Conservation (phyloP, 352 stramenopile species). For the Pythium brassicae region DNA sequence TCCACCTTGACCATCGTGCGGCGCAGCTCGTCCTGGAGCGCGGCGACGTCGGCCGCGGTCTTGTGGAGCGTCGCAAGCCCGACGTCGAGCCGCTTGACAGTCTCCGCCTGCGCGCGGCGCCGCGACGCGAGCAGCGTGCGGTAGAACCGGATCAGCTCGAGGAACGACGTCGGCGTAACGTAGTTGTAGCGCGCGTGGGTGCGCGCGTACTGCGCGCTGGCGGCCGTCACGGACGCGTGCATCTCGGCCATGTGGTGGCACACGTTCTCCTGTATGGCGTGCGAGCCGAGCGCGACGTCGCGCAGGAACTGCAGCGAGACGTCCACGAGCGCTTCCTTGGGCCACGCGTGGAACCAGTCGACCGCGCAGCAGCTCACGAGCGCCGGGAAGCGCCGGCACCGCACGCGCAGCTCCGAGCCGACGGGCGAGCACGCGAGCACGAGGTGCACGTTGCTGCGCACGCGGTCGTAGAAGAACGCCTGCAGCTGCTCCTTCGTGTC, state of each 20-base stretch:
- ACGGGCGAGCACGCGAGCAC: conserved; percentile 87
- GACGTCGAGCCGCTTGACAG: conserved; percentile 82
- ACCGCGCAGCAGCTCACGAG: conserved; percentile 74
- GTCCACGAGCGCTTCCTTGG: conserved; percentile 82
- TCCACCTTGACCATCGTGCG: conserved; percentile 90
- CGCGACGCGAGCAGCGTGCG: conserved; percentile 68
- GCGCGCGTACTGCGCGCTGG: conserved; percentile 73
- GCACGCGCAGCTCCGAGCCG: conserved; percentile 58
- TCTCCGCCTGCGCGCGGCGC: conserved; percentile 41
- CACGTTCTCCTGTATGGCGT: conserved; percentile 87
- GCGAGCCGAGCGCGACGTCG: conserved; percentile 55
- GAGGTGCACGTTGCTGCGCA: conserved; percentile 84
- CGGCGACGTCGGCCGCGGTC: conserved; percentile 71
- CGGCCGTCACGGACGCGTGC: conserved; percentile 80
- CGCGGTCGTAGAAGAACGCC: conserved; percentile 87
- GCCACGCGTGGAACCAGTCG: conserved; percentile 91
- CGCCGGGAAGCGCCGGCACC: conserved; percentile 77
- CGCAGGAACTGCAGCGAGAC: conserved; percentile 86
- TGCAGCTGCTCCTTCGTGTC: conserved; percentile 90
- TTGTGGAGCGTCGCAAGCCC: conserved; percentile 83
- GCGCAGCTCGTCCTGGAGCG: conserved; percentile 81
- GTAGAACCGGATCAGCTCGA: conserved; percentile 92
- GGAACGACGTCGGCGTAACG: conserved; percentile 90
- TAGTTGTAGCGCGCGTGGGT: conserved; percentile 86
- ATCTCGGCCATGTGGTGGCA: conserved; percentile 92